Evolutionary conservation across 2,329 filamentous ascomycete species (phyloP).

Genomic region (Exophiala sp.): DNA sequence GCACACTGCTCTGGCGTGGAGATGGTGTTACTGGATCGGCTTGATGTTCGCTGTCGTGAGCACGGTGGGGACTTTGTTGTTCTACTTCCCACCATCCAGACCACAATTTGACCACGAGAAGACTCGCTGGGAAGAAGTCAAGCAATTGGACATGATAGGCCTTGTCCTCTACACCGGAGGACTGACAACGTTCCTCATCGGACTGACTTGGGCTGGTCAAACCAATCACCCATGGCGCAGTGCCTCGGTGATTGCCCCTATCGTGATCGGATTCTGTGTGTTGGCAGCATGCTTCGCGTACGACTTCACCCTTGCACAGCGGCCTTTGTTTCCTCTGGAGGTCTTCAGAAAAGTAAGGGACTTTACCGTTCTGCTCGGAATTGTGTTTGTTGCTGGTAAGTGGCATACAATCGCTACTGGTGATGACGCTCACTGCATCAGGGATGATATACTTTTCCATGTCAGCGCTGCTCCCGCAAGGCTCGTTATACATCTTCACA

Average conservation of each 20-base stretch:
- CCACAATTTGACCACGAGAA: constrained; percentile 37
- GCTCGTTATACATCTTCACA: constrained; percentile 41
- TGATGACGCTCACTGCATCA: constrained; percentile 3
- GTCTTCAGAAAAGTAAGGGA: constrained; percentile 2
- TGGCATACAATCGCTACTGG: background rate
- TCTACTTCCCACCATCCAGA: constrained; percentile 49
- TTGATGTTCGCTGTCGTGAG: constrained; percentile 5
- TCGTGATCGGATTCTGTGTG: constrained; percentile 2
- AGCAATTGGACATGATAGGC: constrained; percentile 29
- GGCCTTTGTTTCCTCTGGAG: constrained; percentile 25
- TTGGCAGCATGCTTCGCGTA: constrained; percentile 30
- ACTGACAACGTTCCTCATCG: constrained; percentile 6
- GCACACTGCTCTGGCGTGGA: constrained; percentile 34
- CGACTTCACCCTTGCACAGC: constrained; percentile 37
- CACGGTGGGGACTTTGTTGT: constrained; percentile 38
- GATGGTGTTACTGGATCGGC: constrained; percentile 45
- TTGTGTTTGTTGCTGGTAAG: constrained; percentile 2
- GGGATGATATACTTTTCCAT: constrained; percentile 47
- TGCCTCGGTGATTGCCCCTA: background rate
- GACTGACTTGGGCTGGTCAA: constrained; percentile 19
- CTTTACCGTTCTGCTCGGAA: constrained; percentile 4
- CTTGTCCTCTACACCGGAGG: constrained; percentile 7
- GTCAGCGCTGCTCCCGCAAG: constrained; percentile 46
- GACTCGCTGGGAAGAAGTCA: constrained; percentile 35
- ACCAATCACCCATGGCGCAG: constrained; percentile 19